Base-by-base conservation (phyloP, 1,139 yeast species). In the Hemisphaericaspora lyxosophila region DNA sequence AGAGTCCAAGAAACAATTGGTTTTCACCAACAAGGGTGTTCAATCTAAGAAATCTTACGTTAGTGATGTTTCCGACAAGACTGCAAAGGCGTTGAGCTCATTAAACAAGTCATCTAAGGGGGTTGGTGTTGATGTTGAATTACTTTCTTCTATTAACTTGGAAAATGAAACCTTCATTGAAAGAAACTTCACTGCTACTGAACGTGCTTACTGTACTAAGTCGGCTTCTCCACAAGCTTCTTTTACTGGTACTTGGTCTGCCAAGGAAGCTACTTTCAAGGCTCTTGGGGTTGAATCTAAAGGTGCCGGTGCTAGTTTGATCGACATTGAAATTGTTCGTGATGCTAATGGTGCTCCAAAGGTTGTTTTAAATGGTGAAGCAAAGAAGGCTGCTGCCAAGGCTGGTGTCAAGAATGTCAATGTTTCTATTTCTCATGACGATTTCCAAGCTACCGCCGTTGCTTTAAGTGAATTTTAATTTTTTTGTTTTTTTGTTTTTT, bases 251-350 rank as follows among this genome's bases (percentile, higher is more conserved):
- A 85, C 95, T 35, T 92, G 99, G 99, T 87, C 96, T 31, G 98
- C 98, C 38, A 92, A 92, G 70, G 99, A 92, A 70, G 98, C 99
- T 27, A 97, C 89, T 30, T 92, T 92, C 81, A 92, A 92, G 73
- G 87, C 96, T 15, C 75, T 92, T 55, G 92, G 95, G 46, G 95
- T 88, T 46, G 77, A 80, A 57, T 83, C 95, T 32, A 78, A 82
- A 62, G 99, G 99, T 46, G 97, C 90, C 14, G 98, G 97, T 47
- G 97, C 98, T 39, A 74, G 95, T 34, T 75, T 92, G 69, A 77
- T 78, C 62, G 96, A 89, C 47, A 92, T 92, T 64, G 97, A 90
- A 69, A 86, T 92, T 55, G 55, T 71, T 17, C 84, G 95, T 54
- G 85, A 80, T 50, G 51, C 73, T 44, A 80, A 78, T 39, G 96